Evolutionary conservation across 2,329 filamentous ascomycete genomes (phyloP).

Genomic region (Exophiala aquamarina): DNA sequence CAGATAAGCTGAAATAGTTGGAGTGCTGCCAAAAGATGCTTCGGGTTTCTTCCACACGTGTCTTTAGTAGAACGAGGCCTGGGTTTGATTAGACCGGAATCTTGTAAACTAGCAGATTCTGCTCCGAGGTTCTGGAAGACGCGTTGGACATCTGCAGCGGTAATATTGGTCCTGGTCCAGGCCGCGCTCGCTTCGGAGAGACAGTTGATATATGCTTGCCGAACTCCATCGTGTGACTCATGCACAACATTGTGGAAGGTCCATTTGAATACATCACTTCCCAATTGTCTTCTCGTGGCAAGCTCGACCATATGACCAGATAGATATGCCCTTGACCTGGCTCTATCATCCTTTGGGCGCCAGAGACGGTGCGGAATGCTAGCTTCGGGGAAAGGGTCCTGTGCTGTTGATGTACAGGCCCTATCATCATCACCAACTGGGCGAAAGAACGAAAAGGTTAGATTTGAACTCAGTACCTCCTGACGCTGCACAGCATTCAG

Average conservation of each 20-base stretch:
- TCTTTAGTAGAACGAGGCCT: constrained; percentile 12
- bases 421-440: constrained; percentile 19
- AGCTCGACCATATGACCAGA: constrained; percentile 63
- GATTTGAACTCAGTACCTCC: constrained; percentile 56
- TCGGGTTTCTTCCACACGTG: constrained; percentile 11
- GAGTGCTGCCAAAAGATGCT: constrained; percentile 21
- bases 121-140: constrained; percentile 24
- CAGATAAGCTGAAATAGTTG: constrained; percentile 20
- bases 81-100: constrained; percentile 15
- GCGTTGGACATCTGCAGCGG: constrained; percentile 17
- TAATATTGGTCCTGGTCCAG: constrained; percentile 25
- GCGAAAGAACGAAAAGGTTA: constrained; percentile 60
- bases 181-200: constrained; percentile 48
- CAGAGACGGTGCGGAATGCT: constrained; percentile 34
- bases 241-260: constrained; percentile 42
- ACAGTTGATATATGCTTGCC: constrained; percentile 59
- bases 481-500: constrained; percentile 60
- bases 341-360: constrained; percentile 39
- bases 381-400: constrained; percentile 36
- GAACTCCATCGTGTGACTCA: constrained; percentile 57
- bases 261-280: constrained; percentile 68
- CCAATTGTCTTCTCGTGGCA: constrained; percentile 48
- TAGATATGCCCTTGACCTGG: constrained; percentile 60
- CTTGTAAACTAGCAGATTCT: constrained; percentile 16
- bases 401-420: constrained; percentile 28